phyloP scores from a whole-genome alignment of 305 asterid genomes.

The Ilex paraguariensis region DNA sequence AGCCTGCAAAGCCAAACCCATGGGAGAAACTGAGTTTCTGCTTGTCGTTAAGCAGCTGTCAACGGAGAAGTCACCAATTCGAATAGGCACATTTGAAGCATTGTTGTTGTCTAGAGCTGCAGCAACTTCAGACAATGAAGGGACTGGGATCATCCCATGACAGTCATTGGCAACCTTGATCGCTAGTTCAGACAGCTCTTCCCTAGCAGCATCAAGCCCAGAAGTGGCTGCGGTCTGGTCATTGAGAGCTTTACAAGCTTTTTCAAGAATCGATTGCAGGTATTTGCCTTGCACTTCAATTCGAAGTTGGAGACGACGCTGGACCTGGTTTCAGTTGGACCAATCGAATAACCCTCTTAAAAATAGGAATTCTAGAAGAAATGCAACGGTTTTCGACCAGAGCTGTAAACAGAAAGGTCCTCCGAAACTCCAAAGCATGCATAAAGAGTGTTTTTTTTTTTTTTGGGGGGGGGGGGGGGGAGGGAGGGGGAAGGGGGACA shows the following conservation, averaged over 20 bases:
- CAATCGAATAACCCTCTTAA: not conserved
- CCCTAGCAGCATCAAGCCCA: conserved; percentile 38
- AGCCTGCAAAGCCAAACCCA: conserved; percentile 30
- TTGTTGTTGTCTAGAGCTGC: conserved; percentile 20
- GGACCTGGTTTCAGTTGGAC: conserved; percentile 2
- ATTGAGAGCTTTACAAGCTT: conserved; percentile 7
- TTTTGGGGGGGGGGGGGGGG: no score
- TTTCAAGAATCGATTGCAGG: conserved; percentile 5
- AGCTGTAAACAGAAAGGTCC: no score
- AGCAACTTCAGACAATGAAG: conserved; percentile 27
- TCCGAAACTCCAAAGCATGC: no score
- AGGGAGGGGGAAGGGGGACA: no score
- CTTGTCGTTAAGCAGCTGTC: conserved; percentile 39
- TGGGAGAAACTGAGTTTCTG: conserved; percentile 33
- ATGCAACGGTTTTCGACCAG: no score
- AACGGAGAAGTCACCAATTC: conserved; percentile 45
- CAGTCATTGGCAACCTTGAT: conserved; percentile 52
- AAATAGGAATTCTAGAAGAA: not conserved
- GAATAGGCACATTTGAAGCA: conserved; percentile 35
- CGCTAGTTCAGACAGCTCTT: conserved; percentile 57
- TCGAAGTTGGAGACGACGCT: conserved; percentile 6
- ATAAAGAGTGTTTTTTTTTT: no score
- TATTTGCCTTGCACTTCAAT: conserved; percentile 5
- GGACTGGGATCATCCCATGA: conserved; percentile 26
- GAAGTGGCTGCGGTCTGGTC: conserved; percentile 38